Base-by-base conservation (phyloP, 352 stramenopile species). In the Phytophthora vignae region DNA sequence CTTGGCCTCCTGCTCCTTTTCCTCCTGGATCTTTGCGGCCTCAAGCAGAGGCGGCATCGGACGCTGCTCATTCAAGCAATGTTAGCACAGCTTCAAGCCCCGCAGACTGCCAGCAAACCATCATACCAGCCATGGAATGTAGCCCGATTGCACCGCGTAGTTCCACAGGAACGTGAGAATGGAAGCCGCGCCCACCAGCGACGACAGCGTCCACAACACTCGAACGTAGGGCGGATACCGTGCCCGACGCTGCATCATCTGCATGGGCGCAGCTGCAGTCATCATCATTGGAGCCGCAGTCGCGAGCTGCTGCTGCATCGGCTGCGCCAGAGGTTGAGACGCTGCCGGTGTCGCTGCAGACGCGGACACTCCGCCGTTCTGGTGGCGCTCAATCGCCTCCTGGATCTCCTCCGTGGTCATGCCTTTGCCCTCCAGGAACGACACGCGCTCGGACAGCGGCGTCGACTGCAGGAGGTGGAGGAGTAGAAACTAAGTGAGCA, bases 401-500 rank as follows among this genome's bases (percentile, higher is more conserved):
- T 94, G 87, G 50, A 94, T 94, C 71, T 92, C 88, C 56, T 93
- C 80, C 53, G 92, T 91, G 11, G 80, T 91, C 82, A 95, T 81
- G 3, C 88, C 88, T 69, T 95, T 95, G 48, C 88, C 82, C 71
- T 94, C 88, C 31, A 95, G 69, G 66, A 95, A 95, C 11, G 77
- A 84, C 60, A 94, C 81, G 40, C 88, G 86, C 68, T 95, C 86
- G 1, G 86, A 91, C 53, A 95, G 67, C 31, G 88, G 88, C 64
- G 88, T 94, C 9, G 84, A 61, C 69, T 76, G 58, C 33, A 57
- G 9, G 22, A 60, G 14, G 46, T 11, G 42, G 11, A 59, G 4
- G 29, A 11, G 12, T 36, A 22, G 42, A 49, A 29, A 49, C 15
- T 17, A 12, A n/a, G 42, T 52, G 9, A 67, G 60, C 50, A 27